These are phyloP conservation scores for Fraxinus latifolia DNA, from an alignment of 305 asterid species.

Conservation along the genomic window DNA sequence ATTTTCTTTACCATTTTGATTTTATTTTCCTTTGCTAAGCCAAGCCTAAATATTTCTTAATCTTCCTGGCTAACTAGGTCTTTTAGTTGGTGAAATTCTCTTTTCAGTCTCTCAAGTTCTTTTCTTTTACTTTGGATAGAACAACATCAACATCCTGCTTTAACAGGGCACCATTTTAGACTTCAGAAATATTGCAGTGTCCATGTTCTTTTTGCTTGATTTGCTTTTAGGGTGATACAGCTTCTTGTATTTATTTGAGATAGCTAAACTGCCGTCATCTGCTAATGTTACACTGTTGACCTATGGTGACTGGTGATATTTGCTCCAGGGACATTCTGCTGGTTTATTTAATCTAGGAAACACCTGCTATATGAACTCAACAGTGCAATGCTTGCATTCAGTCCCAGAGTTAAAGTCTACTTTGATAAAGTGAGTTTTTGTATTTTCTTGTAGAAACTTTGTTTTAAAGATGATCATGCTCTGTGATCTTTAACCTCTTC, in stretches of 20 bases:
- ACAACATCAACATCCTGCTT: not conserved
- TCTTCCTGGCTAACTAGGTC: not conserved
- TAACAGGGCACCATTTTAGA: not conserved
- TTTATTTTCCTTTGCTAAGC: not conserved
- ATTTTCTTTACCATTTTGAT: not conserved
- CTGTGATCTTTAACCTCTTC: constrained; percentile 7
- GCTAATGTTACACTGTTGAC: constrained; percentile 15
- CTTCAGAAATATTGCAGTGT: not conserved
- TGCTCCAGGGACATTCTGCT: constrained; percentile 89
- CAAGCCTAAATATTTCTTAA: not conserved
- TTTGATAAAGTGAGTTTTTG: constrained; percentile 55
- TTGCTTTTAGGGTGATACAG: not conserved
- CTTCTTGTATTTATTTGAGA: not conserved
- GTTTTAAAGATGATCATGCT: not conserved
- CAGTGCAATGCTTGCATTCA: constrained; percentile 90
- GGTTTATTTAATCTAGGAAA: constrained; percentile 90
- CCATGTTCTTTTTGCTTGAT: not conserved
- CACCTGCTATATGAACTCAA: constrained; percentile 99
- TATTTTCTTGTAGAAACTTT: constrained; percentile 14
- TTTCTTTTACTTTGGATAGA: not conserved
- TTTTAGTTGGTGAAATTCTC: not conserved
- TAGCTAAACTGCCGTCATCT: not conserved
- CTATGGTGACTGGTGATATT: constrained; percentile 20
- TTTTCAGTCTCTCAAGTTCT: not conserved
- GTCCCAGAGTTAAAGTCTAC: constrained; percentile 95